A percentile compares a stretch with the other conserved stretches of the same genome.
phyloP scores from a whole-genome alignment of 2,329 filamentous ascomycete genomes.

The Beauveria asiatica region DNA sequence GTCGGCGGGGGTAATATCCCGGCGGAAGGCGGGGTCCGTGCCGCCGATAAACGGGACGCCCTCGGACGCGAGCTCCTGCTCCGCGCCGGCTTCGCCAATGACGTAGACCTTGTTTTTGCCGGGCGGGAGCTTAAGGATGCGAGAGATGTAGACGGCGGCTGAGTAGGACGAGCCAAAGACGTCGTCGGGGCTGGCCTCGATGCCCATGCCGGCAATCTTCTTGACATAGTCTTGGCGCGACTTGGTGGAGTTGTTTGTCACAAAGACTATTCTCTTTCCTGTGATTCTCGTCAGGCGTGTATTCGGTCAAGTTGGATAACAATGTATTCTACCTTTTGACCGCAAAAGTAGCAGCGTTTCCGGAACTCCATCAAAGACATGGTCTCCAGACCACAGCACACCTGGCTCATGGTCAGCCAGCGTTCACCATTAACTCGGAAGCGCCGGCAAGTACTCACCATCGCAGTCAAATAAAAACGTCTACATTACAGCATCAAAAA shows the following conservation, averaged over 20 bases:
- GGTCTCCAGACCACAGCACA: constrained; percentile 93
- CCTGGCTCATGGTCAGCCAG: constrained; percentile 41
- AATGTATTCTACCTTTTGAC: constrained; percentile 53
- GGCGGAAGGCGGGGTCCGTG: constrained; percentile 68
- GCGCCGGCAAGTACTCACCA: constrained; percentile 47
- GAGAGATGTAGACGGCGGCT: constrained; percentile 88
- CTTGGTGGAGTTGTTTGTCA: constrained; percentile 98
- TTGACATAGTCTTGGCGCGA: constrained; percentile 86
- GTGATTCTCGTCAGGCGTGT: not conserved
- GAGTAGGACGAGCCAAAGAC: constrained; percentile 96
- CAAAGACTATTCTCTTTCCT: constrained; percentile 92
- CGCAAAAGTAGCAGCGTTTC: constrained; percentile 80
- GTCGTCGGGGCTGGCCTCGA: constrained; percentile 74
- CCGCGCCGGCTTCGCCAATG: constrained; percentile 83
- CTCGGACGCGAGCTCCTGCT: constrained; percentile 77
- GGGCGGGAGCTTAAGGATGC: constrained; percentile 71
- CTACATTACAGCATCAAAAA: constrained; percentile 34
- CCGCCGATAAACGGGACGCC: constrained; percentile 75
- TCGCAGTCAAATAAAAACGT: constrained; percentile 95
- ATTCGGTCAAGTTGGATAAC: not conserved
- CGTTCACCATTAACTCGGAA: not conserved
- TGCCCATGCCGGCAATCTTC: constrained; percentile 76
- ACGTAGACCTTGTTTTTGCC: constrained; percentile 91
- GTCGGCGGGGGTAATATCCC: constrained; percentile 73
- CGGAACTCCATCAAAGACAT: constrained; percentile 74